These are phyloP conservation scores for Aphanomyces invadans DNA, from an alignment of 352 stramenopile genomes.

Conservation along the genomic window DNA sequence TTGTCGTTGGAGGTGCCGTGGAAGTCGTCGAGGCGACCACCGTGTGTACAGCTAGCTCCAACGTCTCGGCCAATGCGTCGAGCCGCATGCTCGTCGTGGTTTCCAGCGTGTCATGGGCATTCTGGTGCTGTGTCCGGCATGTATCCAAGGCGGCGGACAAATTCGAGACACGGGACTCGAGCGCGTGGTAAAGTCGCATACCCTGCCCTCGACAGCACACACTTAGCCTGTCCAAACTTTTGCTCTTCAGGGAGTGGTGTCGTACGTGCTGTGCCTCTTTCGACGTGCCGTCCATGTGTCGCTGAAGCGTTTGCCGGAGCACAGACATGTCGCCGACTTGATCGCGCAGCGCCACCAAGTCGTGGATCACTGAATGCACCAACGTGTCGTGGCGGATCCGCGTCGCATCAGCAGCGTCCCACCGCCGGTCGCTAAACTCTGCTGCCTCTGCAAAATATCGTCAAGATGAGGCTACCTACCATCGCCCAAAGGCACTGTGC, in stretches of 20 bases:
- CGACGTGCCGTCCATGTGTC: not conserved
- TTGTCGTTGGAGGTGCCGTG: not conserved
- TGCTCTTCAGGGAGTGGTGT: not conserved
- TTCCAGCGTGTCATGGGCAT: not conserved
- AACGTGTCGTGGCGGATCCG: not conserved
- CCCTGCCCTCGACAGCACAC: not conserved
- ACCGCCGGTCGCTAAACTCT: not conserved
- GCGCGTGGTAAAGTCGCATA: not conserved
- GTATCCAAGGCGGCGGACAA: not conserved
- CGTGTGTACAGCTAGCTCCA: not conserved
- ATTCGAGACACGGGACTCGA: not conserved
- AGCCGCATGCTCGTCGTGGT: not conserved
- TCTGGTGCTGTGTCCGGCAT: not conserved
- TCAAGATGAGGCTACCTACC: no score
- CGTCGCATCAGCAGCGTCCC: not conserved
- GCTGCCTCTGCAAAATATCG: constrained; percentile 1
- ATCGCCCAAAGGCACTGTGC: not conserved
- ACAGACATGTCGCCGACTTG: not conserved
- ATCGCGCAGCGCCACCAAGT: not conserved
- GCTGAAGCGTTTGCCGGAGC: not conserved
- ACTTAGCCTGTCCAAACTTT: no score
- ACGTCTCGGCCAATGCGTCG: not conserved
- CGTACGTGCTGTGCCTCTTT: not conserved
- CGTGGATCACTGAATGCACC: not conserved
- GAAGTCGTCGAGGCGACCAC: not conserved